Evolutionary conservation across 2,329 filamentous ascomycete genomes (phyloP).

Genomic region (Cladophialophora exuberans): DNA sequence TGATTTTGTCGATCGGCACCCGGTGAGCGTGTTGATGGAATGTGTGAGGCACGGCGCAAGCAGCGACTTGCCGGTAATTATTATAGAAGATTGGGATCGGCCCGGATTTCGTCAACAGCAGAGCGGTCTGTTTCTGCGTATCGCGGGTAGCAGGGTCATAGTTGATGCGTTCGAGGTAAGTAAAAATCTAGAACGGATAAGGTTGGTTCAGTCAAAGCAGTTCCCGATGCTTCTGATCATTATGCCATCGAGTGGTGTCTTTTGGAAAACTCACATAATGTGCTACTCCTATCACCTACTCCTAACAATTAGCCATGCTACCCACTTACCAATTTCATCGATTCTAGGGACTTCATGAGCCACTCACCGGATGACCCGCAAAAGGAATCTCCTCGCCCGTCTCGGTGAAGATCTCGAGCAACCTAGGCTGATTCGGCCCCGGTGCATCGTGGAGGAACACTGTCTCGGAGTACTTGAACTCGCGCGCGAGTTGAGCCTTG

Average conservation of each 20-base stretch:
- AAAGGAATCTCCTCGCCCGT: conserved; percentile 59
- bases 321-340: background rate
- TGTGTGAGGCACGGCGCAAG: conserved; percentile 68
- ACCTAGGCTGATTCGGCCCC: conserved; percentile 43
- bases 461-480: conserved; percentile 68
- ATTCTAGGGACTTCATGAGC: background rate
- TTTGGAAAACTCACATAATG: conserved; percentile 46
- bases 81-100: conserved; percentile 48
- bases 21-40: conserved; percentile 60
- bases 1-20: conserved; percentile 36
- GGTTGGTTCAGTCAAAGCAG: background rate
- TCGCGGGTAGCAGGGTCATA: conserved; percentile 23
- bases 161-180: conserved; percentile 18
- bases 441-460: conserved; percentile 60
- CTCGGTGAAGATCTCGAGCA: conserved; percentile 64
- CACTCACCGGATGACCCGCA: conserved; percentile 59
- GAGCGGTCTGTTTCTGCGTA: conserved; percentile 30
- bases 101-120: conserved; percentile 46
- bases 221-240: too few relatives aligned
- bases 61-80: conserved; percentile 50
- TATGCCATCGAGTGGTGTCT: too few relatives aligned
- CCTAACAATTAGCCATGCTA: background rate
- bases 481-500: conserved; percentile 63
- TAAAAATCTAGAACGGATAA: conserved; percentile 17
- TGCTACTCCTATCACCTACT: conserved; percentile 57